A percentile compares a stretch with the other conserved stretches of the same genome.
Conservation (phyloP, 768 basidiomycete species). For the Suillus paluster region DNA sequence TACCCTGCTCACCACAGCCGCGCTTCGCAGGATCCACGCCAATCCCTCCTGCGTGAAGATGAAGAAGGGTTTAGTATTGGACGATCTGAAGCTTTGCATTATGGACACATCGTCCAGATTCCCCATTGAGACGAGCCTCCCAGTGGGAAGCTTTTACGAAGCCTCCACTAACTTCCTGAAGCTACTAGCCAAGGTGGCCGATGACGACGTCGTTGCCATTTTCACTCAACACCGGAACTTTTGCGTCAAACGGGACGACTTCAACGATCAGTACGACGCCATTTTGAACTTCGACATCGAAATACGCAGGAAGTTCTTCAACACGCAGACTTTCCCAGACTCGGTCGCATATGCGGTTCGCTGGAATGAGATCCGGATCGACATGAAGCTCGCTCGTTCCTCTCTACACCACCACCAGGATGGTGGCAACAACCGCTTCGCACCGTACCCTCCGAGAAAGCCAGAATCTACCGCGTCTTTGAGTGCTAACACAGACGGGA, state of each 20-base stretch:
- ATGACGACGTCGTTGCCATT: too few species aligned
- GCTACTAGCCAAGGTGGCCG: not conserved
- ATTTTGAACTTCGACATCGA: not conserved
- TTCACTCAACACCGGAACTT: not conserved
- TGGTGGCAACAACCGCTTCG: too few species aligned
- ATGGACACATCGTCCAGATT: not conserved
- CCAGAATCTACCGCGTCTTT: too few species aligned
- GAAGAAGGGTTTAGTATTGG: not conserved
- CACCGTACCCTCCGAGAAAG: not conserved
- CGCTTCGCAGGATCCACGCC: not conserved
- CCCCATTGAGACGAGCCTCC: not conserved
- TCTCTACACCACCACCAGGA: too few species aligned
- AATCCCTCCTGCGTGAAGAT: not conserved
- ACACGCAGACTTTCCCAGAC: not conserved
- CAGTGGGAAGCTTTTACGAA: not conserved
- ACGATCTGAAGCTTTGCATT: not conserved
- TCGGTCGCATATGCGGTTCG: not conserved
- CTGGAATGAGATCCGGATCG: not conserved
- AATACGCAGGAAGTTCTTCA: not conserved
- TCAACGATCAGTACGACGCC: not conserved
- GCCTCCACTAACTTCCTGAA: not conserved
- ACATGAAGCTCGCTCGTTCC: not conserved
- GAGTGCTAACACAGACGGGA: not conserved
- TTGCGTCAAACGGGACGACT: not conserved
- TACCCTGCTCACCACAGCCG: not conserved